These are phyloP conservation scores for Solanum virginianum DNA, from an alignment of 257 asterid species.

Conservation along the genomic window DNA sequence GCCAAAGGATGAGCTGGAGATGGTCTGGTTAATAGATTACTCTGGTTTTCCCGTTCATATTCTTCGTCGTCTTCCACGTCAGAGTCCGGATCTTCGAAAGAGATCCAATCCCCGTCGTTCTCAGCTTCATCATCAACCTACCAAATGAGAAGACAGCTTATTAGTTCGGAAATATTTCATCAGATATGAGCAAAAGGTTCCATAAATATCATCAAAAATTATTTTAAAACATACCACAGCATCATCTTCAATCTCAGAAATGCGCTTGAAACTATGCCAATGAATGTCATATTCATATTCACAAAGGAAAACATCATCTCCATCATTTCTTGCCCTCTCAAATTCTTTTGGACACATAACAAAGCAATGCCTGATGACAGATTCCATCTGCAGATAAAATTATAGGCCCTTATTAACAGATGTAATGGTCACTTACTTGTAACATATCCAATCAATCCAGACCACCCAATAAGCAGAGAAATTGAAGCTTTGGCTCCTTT, in stretches of 20 bases:
- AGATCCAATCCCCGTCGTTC: slow-evolving; percentile 54
- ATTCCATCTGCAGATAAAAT: slow-evolving; percentile 54
- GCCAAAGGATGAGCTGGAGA: slow-evolving; percentile 51
- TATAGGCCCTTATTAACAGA: background rate
- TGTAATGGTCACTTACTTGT: background rate
- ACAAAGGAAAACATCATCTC: slow-evolving; percentile 90
- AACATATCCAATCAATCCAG: background rate
- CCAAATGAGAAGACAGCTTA: background rate
- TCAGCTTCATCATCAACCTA: slow-evolving; percentile 62
- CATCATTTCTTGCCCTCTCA: slow-evolving; percentile 53
- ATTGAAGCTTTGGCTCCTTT: background rate
- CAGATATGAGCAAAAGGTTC: background rate
- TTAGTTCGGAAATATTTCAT: slow-evolving; percentile 8
- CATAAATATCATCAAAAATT: background rate
- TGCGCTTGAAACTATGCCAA: slow-evolving; percentile 84
- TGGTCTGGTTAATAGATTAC: slow-evolving; percentile 18
- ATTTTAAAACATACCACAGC: slow-evolving; percentile 34
- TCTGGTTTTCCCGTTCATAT: slow-evolving; percentile 36
- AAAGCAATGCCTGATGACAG: slow-evolving; percentile 67
- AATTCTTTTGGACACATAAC: slow-evolving; percentile 67
- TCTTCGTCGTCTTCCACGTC: slow-evolving; percentile 45
- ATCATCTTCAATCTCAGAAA: slow-evolving; percentile 46
- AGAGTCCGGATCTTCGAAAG: slow-evolving; percentile 35
- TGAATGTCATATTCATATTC: slow-evolving; percentile 78
- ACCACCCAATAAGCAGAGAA: background rate